A percentile compares a stretch with the other conserved stretches of the same genome.
These are phyloP conservation scores for Capillidium rhysosporum DNA, from an alignment of 371 early-diverging fungal genomes.

Conservation along the genomic window DNA sequence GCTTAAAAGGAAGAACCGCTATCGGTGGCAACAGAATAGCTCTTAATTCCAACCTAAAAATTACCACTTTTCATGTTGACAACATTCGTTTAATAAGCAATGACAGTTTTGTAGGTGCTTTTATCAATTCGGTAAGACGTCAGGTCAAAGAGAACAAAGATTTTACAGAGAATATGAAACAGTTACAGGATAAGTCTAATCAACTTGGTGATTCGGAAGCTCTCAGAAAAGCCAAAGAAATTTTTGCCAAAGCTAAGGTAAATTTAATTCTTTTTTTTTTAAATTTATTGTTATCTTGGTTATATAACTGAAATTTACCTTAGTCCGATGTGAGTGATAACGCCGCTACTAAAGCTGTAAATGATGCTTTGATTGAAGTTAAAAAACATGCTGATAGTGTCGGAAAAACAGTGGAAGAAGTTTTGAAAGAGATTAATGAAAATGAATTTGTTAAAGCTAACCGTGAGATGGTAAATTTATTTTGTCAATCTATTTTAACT, in stretches of 20 bases:
- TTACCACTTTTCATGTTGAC: neutral
- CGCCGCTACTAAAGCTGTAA: conserved; percentile 27
- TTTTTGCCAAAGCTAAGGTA: conserved; percentile 46
- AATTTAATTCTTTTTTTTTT: too few relatives aligned
- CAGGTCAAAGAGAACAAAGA: conserved; percentile 88
- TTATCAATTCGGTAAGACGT: conserved; percentile 66
- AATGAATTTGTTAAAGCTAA: conserved; percentile 65
- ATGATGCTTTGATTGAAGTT: conserved; percentile 50
- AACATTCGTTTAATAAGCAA: neutral
- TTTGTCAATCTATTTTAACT: conserved; percentile 9
- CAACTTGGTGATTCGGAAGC: conserved; percentile 72
- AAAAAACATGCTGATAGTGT: conserved; percentile 53
- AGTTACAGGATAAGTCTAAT: conserved; percentile 58
- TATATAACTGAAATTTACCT: neutral
- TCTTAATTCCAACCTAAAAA: too few relatives aligned
- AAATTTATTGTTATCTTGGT: neutral
- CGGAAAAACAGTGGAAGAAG: conserved; percentile 47
- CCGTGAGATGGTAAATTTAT: conserved; percentile 44
- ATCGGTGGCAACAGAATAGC: too few relatives aligned
- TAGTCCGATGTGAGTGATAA: conserved; percentile 19
- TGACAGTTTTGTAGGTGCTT: conserved; percentile 21
- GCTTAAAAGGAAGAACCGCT: too few relatives aligned
- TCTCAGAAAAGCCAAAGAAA: conserved; percentile 69
- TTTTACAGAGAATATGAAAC: conserved; percentile 69
- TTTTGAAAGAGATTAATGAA: conserved; percentile 67